phyloP scores from a whole-genome alignment of 257 asterid genomes.

The Nicotiana knightiana region DNA sequence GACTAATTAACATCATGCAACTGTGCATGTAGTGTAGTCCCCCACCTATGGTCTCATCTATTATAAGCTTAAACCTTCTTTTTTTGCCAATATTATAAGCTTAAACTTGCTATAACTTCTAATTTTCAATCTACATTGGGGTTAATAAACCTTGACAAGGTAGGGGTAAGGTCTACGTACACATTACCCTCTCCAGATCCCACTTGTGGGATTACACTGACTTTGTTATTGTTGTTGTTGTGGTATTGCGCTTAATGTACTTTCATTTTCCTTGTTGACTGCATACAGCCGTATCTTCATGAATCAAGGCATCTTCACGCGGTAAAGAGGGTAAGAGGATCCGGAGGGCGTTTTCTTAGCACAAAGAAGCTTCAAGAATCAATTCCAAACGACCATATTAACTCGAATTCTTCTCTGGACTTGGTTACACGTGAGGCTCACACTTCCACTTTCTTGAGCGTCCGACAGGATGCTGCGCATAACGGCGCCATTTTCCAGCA shows the following conservation, averaged over 20 bases:
- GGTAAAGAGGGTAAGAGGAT: constrained; percentile 73
- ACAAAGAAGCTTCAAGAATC: constrained; percentile 47
- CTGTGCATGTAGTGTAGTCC: no score
- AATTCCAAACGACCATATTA: constrained; percentile 13
- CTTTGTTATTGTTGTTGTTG: background rate
- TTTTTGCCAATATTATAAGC: no score
- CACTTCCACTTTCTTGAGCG: background rate
- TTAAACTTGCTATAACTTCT: no score
- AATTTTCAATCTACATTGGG: no score
- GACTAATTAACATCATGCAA: no score
- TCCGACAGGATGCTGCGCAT: constrained; percentile 11
- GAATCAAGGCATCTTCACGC: constrained; percentile 98
- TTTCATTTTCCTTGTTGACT: background rate
- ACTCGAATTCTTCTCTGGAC: constrained; percentile 17
- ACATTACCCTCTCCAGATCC: no score
- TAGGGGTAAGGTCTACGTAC: no score
- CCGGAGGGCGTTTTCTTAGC: constrained; percentile 88
- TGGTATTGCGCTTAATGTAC: background rate
- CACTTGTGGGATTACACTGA: no score
- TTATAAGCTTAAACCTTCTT: background rate
- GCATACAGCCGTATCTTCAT: constrained; percentile 81
- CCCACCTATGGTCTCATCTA: no score
- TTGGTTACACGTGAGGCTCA: constrained; percentile 14
- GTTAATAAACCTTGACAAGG: background rate
- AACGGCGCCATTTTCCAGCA: constrained; percentile 24